A percentile compares a stretch with the other conserved stretches of the same genome.
These are phyloP conservation scores for Termitomyces bulborhizus DNA, from an alignment of 768 basidiomycete species.

Conservation along the genomic window DNA sequence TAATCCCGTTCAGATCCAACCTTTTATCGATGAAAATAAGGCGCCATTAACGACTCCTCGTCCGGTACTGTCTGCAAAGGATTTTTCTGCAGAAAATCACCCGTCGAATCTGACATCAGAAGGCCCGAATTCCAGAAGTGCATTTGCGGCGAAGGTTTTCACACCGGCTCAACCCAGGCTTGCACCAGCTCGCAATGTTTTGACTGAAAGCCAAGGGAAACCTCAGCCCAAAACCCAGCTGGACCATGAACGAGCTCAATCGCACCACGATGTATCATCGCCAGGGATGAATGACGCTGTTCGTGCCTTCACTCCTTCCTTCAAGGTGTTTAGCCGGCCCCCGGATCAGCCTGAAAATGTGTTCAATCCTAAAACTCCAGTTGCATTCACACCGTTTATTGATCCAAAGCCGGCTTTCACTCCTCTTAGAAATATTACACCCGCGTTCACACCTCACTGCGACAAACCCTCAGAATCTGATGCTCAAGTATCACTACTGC, in stretches of 20 bases:
- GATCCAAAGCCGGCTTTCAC: slow-evolving; percentile 31
- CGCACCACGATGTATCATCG: slow-evolving; percentile 27
- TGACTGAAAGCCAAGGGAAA: slow-evolving; percentile 39
- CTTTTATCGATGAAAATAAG: slow-evolving; percentile 54
- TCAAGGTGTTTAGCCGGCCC: slow-evolving; percentile 74
- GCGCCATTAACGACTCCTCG: slow-evolving; percentile 33
- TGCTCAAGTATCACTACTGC: not conserved
- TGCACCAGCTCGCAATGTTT: slow-evolving; percentile 36
- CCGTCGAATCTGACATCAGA: slow-evolving; percentile 19
- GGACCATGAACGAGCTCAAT: slow-evolving; percentile 38
- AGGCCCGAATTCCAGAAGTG: slow-evolving; percentile 31
- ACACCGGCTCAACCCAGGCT: slow-evolving; percentile 47
- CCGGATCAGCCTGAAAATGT: slow-evolving; percentile 41
- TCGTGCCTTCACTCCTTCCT: slow-evolving; percentile 35
- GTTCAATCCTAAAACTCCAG: slow-evolving; percentile 40
- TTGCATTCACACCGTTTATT: slow-evolving; percentile 33
- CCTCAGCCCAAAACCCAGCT: slow-evolving; percentile 29
- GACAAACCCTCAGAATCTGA: slow-evolving; percentile 14
- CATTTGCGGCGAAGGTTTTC: slow-evolving; percentile 56
- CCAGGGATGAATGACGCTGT: slow-evolving; percentile 14
- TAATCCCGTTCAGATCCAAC: slow-evolving; percentile 45
- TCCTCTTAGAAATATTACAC: slow-evolving; percentile 31
- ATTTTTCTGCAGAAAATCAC: slow-evolving; percentile 17
- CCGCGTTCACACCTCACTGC: slow-evolving; percentile 31
- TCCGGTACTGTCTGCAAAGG: slow-evolving; percentile 47